A percentile compares a stretch with the other conserved stretches of the same genome.
Evolutionary conservation across 2,329 filamentous ascomycete genomes (phyloP).

Genomic region (Trichoderma endophyticum): DNA sequence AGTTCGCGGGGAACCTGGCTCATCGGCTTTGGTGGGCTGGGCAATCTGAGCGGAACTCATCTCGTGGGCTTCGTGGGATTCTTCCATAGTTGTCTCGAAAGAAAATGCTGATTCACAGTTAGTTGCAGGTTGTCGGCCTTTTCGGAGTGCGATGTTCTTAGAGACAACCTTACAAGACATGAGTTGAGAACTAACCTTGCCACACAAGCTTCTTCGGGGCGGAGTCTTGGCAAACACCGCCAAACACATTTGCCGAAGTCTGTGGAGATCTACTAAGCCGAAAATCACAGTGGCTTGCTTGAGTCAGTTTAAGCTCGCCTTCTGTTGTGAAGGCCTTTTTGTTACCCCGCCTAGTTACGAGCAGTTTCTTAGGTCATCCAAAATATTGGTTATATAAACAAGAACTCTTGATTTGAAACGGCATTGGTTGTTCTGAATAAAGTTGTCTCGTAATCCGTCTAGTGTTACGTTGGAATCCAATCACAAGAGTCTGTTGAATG

Average conservation of each 20-base stretch:
- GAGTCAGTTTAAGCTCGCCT: neutral
- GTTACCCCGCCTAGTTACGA: neutral
- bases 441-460: neutral
- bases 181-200: neutral
- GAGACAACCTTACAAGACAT: neutral
- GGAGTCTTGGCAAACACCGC: constrained; percentile 5
- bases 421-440: neutral
- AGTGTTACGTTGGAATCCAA: neutral
- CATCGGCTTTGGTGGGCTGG: neutral
- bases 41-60: neutral
- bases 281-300: neutral
- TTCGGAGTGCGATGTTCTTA: neutral
- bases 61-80: neutral
- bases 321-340: neutral
- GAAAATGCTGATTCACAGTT: neutral
- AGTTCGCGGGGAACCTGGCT: neutral
- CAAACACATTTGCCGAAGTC: neutral
- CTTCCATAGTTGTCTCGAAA: neutral
- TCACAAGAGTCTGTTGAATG: neutral
- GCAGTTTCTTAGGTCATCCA: neutral
- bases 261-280: neutral
- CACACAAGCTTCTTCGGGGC: neutral
- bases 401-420: neutral
- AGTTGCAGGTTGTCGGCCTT: neutral
- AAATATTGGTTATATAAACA: neutral